A percentile compares a stretch with the other conserved stretches of the same genome.
phyloP scores from a whole-genome alignment of 2,329 filamentous ascomycete genomes.

The Metarhizium anisopliae region DNA sequence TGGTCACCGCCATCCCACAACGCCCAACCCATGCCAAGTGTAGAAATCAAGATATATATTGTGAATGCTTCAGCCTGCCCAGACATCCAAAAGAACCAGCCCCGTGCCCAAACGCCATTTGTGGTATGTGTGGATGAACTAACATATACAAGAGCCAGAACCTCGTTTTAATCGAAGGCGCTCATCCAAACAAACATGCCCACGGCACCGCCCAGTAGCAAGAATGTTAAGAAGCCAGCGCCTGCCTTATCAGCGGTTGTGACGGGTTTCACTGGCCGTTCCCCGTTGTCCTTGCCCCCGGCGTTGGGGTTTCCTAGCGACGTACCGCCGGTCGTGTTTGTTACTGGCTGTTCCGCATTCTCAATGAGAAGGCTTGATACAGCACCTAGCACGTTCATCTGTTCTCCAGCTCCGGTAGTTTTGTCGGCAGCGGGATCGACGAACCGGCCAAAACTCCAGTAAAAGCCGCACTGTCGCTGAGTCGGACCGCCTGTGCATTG shows the following conservation, averaged over 20 bases:
- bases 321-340: constrained; percentile 40
- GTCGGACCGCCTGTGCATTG: constrained; percentile 53
- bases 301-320: constrained; percentile 33
- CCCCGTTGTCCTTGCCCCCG: constrained; percentile 24
- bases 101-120: not conserved
- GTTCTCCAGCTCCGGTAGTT: constrained; percentile 48
- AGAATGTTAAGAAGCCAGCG: constrained; percentile 37
- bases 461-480: constrained; percentile 54
- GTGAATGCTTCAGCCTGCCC: not conserved
- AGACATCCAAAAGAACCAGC: not conserved
- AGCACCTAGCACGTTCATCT: constrained; percentile 48
- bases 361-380: constrained; percentile 41
- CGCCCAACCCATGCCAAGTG: not conserved
- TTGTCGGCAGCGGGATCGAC: constrained; percentile 40
- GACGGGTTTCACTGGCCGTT: constrained; percentile 19
- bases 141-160: not conserved
- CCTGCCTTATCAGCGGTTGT: constrained; percentile 38
- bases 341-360: constrained; percentile 31
- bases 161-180: constrained; percentile 15
- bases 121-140: not conserved
- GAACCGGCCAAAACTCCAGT: constrained; percentile 44
- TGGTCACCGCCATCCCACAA: not conserved
- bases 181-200: constrained; percentile 44
- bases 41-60: not conserved
- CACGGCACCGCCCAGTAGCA: constrained; percentile 31